Evolutionary conservation across 75 land plant genomes (phyloP), one percentile per base, ranked within the genome.

Genomic region (Picea glauca): DNA sequence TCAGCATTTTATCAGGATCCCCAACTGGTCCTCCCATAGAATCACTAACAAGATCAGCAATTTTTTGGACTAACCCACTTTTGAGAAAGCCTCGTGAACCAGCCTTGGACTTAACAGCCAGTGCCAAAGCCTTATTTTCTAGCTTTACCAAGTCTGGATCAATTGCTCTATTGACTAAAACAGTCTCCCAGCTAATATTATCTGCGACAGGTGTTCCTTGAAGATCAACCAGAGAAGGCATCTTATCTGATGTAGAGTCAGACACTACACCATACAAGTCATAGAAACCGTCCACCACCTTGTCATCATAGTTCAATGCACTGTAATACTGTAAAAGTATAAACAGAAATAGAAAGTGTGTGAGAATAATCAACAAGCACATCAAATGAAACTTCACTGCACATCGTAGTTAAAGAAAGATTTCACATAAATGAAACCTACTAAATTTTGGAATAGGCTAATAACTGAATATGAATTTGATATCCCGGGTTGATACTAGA

Each of bases 221-320:
- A 78, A 96, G 80, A 77, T 91, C 89, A 72, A 93, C 87, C 78
- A 96, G 84, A 18, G 98, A 89, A 81, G 99, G 99, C 95, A 96
- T 94, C 76, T 83, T 92, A 76, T 80, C 88, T 81, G 91, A 81
- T 70, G 85, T 81, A 76, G 89, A 84, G 56, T 84, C 93, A 56
- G 72, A 81, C 77, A 86, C 66, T 76, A 96, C 76, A 23, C 99
- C 99, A 88, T 91, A 94, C 1, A 96, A 79, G 78, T 96, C 99
- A 80, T 96, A 96, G 79, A 96, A 96, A 20, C 98, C 99, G 86
- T 96, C 98, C 80, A 93, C 74, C 67, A 94, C 90, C 81, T 88
- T 90, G 87, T 96, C 99, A 81, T 94, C 95, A 76, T 92, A 96
- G 80, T 89, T 82, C 80, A 96, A 88, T 58, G 88, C 83, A 88